Conservation (phyloP, 192 early-diverging fungal genomes). For the Cetraspora pellucida region DNA sequence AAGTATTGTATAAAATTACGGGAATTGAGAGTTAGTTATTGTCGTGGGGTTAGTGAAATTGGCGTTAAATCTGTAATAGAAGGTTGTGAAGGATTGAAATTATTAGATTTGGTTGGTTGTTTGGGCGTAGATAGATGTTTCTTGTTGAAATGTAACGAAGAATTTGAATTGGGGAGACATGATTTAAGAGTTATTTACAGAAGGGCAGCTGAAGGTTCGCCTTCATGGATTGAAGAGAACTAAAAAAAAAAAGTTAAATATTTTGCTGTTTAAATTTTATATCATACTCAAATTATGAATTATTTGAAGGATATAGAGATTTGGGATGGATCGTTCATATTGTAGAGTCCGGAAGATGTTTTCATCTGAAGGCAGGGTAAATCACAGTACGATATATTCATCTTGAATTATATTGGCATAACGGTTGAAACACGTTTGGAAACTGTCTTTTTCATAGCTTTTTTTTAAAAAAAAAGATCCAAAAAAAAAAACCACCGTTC, state of each 20-base stretch:
- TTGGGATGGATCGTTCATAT: too few species aligned
- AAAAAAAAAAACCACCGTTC: too few species aligned
- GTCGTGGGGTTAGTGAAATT: constrained; percentile 31
- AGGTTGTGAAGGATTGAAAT: constrained; percentile 21
- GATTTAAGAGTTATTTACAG: constrained; percentile 20
- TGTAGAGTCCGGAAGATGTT: too few species aligned
- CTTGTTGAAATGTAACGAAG: constrained; percentile 29
- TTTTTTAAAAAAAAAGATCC: too few species aligned
- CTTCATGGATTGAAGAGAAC: constrained; percentile 16
- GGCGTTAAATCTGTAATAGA: constrained; percentile 25
- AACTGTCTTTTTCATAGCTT: too few species aligned
- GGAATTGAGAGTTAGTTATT: constrained; percentile 33
- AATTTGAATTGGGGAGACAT: constrained; percentile 1
- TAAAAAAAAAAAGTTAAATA: background rate
- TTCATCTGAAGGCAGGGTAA: too few species aligned
- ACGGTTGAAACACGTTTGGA: too few species aligned
- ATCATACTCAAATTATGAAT: too few species aligned
- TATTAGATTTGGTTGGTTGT: constrained; percentile 32
- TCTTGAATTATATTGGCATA: too few species aligned
- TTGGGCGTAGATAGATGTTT: constrained; percentile 19
- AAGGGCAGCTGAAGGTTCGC: background rate
- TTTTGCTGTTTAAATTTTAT: too few species aligned
- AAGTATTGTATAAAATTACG: constrained; percentile 27
- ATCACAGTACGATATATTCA: too few species aligned
- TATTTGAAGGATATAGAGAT: too few species aligned